phyloP scores from a whole-genome alignment of 306 rosid species.

The Cicer cuneatum region DNA sequence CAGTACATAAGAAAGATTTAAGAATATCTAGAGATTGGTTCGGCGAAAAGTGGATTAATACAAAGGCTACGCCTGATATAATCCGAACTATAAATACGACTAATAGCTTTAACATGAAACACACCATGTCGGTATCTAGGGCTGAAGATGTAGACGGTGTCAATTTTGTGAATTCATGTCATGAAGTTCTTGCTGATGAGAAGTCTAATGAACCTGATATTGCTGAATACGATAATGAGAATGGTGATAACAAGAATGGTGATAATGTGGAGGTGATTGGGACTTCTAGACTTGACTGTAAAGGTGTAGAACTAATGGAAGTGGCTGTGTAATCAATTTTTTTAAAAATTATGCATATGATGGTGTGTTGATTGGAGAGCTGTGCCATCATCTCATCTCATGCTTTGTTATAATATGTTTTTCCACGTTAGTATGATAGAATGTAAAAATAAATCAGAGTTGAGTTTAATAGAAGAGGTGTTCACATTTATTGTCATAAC shows the following conservation, averaged over 20 bases:
- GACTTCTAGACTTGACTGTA: slow-evolving; percentile 48
- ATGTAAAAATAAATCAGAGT: slow-evolving; percentile 42
- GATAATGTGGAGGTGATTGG: slow-evolving; percentile 47
- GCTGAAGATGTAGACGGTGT: slow-evolving; percentile 52
- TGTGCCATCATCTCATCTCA: slow-evolving; percentile 44
- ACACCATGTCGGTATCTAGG: slow-evolving; percentile 50
- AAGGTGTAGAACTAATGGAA: slow-evolving; percentile 55
- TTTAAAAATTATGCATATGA: slow-evolving; percentile 43
- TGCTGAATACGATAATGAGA: slow-evolving; percentile 49
- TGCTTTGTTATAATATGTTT: slow-evolving; percentile 48
- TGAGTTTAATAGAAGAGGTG: too few relatives aligned
- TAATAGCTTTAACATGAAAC: slow-evolving; percentile 51
- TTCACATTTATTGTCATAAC: too few relatives aligned
- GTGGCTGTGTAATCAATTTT: slow-evolving; percentile 48
- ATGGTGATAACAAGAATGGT: slow-evolving; percentile 33
- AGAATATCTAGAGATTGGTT: slow-evolving; percentile 92
- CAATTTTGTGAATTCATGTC: slow-evolving; percentile 50
- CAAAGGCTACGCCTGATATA: slow-evolving; percentile 70
- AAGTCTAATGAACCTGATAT: slow-evolving; percentile 40
- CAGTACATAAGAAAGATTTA: slow-evolving; percentile 65
- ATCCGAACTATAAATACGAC: slow-evolving; percentile 55
- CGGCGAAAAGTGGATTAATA: slow-evolving; percentile 74
- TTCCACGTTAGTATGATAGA: slow-evolving; percentile 32
- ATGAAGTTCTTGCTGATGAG: slow-evolving; percentile 52
- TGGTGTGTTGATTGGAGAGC: slow-evolving; percentile 42